Percentiles rank a stretch among this genome's conserved stretches.
These are phyloP conservation scores for Tuber microsphaerosporum DNA, from an alignment of 495 filamentous ascomycete genomes.

Conservation along the genomic window DNA sequence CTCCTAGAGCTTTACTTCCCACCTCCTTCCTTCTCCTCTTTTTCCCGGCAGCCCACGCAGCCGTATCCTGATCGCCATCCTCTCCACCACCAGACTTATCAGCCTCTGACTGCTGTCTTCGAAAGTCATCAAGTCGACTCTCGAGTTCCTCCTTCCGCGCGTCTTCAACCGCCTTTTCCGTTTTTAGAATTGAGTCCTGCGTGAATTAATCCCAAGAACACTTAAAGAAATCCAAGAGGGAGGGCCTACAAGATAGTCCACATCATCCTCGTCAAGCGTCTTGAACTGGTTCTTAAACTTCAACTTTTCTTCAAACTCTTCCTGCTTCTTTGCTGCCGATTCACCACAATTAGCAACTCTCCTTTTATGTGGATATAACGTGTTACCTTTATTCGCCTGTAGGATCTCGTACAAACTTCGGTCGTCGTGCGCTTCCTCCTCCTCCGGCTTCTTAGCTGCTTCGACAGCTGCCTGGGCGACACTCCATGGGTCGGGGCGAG, in stretches of 20 bases:
- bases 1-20: slow-evolving; percentile 13
- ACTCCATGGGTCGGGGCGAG: slow-evolving; percentile 64
- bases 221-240: background rate
- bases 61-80: slow-evolving; percentile 6
- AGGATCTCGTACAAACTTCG: slow-evolving; percentile 72
- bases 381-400: slow-evolving; percentile 87
- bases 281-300: slow-evolving; percentile 90
- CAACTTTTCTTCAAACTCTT: slow-evolving; percentile 86
- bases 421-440: slow-evolving; percentile 46
- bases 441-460: slow-evolving; percentile 55
- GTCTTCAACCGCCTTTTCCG: slow-evolving; percentile 23
- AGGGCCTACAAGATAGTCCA: slow-evolving; percentile 64
- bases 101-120: slow-evolving; percentile 33
- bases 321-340: slow-evolving; percentile 76
- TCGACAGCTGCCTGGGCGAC: slow-evolving; percentile 71
- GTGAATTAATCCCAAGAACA: background rate
- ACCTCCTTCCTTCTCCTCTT: slow-evolving; percentile 29
- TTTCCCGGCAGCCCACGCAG: slow-evolving; percentile 16
- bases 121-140: slow-evolving; percentile 29
- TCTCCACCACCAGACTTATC: slow-evolving; percentile 19
- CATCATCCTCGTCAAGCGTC: slow-evolving; percentile 84
- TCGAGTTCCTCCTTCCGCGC: slow-evolving; percentile 33
- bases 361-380: background rate
- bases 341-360: slow-evolving; percentile 27
- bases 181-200: slow-evolving; percentile 31